A percentile compares a stretch with the other conserved stretches of the same genome.
Conservation (phyloP, 2,329 filamentous ascomycete genomes). For the Fusarium penzigii region DNA sequence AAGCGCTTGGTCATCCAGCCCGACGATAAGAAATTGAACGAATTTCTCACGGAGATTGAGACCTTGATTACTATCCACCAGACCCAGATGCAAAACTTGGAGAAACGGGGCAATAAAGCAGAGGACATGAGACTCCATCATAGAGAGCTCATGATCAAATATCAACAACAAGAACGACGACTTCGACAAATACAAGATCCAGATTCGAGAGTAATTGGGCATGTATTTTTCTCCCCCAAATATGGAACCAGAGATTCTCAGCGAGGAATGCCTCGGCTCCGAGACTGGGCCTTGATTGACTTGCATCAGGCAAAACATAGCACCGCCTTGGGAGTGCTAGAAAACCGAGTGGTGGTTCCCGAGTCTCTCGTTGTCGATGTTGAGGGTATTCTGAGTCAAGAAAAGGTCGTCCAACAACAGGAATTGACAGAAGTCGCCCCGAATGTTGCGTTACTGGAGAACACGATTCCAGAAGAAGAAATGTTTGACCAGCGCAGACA, state of each 20-base stretch:
- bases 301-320: constrained; percentile 2
- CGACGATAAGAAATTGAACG: not conserved
- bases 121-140: too few relatives aligned
- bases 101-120: too few relatives aligned
- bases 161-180: not conserved
- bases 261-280: not conserved
- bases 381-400: not conserved
- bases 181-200: not conserved
- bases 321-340: not conserved
- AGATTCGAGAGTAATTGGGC: not conserved
- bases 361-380: not conserved
- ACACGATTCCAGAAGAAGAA: not conserved
- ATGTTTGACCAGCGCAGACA: not conserved
- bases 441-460: not conserved
- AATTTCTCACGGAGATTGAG: not conserved
- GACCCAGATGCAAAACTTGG: too few relatives aligned
- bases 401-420: not conserved
- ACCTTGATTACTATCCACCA: too few relatives aligned
- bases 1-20: not conserved
- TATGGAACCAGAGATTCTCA: not conserved
- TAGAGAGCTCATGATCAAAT: not conserved
- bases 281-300: constrained; percentile 13
- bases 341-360: not conserved
- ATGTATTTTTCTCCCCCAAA: constrained; percentile 4
- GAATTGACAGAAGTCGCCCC: too few relatives aligned